These are phyloP conservation scores for Calonectria fujianensis DNA, from an alignment of 2,329 filamentous ascomycete genomes.

Conservation along the genomic window DNA sequence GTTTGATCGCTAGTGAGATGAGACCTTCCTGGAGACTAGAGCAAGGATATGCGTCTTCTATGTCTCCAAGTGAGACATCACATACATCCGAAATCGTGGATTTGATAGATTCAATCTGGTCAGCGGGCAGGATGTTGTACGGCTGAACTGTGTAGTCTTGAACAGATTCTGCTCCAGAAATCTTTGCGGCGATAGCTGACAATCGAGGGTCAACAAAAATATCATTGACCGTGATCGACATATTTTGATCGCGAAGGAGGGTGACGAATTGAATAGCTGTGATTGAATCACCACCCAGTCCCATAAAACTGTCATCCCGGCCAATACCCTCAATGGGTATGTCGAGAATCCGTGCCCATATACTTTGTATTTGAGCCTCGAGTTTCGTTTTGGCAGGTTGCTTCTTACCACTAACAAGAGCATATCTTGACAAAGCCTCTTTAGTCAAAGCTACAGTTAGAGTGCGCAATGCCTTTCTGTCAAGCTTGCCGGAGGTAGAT, in stretches of 20 bases:
- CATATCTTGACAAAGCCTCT: neutral
- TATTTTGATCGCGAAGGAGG: neutral
- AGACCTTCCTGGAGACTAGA: conserved; percentile 61
- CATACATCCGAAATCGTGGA: neutral
- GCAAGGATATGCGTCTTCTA: conserved; percentile 54
- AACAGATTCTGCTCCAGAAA: conserved; percentile 37
- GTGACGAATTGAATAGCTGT: conserved; percentile 50
- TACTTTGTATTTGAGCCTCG: conserved; percentile 54
- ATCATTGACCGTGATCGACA: conserved; percentile 57
- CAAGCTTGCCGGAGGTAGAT: neutral
- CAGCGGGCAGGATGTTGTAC: neutral
- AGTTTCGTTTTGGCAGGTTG: conserved; percentile 7
- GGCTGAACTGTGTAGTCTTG: neutral
- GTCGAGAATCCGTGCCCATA: conserved; percentile 62
- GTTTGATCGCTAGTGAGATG: conserved; percentile 48
- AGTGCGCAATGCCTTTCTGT: neutral
- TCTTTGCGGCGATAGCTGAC: conserved; percentile 10
- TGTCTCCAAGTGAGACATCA: neutral
- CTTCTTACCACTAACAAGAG: conserved; percentile 5
- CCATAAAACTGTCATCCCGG: conserved; percentile 66
- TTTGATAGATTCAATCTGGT: neutral
- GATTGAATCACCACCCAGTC: conserved; percentile 34
- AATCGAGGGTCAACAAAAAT: conserved; percentile 59
- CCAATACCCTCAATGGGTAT: conserved; percentile 59
- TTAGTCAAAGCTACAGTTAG: neutral